phyloP scores from a whole-genome alignment of 2,329 filamentous ascomycete species.

The Paramyrothecium sp. region DNA sequence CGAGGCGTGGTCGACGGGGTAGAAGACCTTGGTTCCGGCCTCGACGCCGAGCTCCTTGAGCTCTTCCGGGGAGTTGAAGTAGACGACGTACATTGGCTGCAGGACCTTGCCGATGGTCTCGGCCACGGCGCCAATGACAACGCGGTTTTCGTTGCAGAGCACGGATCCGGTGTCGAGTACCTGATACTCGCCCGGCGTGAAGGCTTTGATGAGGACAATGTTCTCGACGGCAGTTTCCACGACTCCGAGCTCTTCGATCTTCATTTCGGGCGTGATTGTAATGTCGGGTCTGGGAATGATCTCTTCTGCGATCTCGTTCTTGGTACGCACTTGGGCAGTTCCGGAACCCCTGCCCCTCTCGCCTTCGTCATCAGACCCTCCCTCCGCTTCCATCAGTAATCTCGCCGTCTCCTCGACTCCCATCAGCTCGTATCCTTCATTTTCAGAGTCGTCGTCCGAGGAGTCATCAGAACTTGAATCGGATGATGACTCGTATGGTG shows the following conservation, averaged over 20 bases:
- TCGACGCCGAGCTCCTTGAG: constrained; percentile 65
- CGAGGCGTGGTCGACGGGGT: constrained; percentile 73
- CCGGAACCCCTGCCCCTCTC: constrained; percentile 42
- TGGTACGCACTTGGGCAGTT: constrained; percentile 63
- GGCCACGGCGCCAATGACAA: constrained; percentile 76
- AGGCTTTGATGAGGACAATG: constrained; percentile 75
- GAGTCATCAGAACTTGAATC: constrained; percentile 59
- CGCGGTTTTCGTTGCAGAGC: constrained; percentile 73
- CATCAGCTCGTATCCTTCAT: constrained; percentile 69
- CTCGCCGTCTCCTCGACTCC: constrained; percentile 80
- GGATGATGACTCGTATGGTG: constrained; percentile 68
- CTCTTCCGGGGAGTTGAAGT: constrained; percentile 68
- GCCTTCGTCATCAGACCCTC: constrained; percentile 75
- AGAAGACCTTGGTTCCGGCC: constrained; percentile 73
- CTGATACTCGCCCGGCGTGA: constrained; percentile 75
- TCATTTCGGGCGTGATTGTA: constrained; percentile 72
- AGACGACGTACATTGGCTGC: constrained; percentile 81
- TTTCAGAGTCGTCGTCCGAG: constrained; percentile 54
- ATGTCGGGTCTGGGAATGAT: constrained; percentile 73
- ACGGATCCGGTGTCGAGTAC: constrained; percentile 84
- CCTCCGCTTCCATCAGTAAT: constrained; percentile 81
- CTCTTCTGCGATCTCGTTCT: constrained; percentile 73
- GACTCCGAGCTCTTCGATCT: constrained; percentile 71
- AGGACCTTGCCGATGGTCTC: constrained; percentile 86
- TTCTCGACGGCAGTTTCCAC: constrained; percentile 79